A percentile compares a stretch with the other conserved stretches of the same genome.
phyloP scores from a whole-genome alignment of 1,139 yeast species.

The Taiozyma sp. region DNA sequence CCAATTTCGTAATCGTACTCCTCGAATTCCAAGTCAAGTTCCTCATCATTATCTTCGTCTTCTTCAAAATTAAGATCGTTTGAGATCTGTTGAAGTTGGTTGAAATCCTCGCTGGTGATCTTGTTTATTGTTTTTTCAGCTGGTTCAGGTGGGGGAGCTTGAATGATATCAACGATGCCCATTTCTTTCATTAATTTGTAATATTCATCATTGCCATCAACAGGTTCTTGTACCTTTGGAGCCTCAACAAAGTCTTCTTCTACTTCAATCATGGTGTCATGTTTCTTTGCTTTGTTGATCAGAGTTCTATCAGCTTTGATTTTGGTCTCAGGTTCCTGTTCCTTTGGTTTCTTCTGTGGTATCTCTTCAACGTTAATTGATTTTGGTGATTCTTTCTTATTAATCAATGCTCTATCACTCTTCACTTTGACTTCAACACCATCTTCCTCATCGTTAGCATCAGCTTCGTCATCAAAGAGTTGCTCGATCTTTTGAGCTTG shows the following conservation, averaged over 20 bases:
- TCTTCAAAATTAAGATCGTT: slow-evolving; percentile 37
- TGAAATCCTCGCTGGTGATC: slow-evolving; percentile 22
- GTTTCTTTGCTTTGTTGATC: too few relatives aligned
- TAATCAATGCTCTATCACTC: slow-evolving; percentile 4
- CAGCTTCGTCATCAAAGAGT: slow-evolving; percentile 1
- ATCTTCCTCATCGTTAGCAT: neutral
- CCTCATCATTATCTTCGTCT: slow-evolving; percentile 20
- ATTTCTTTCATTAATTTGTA: slow-evolving; percentile 43
- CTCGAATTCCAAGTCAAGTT: slow-evolving; percentile 18
- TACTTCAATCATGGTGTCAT: too few relatives aligned
- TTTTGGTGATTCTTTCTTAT: slow-evolving; percentile 4
- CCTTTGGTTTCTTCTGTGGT: neutral
- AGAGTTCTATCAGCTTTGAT: neutral
- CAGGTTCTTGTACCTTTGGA: slow-evolving; percentile 1
- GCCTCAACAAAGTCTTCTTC: neutral
- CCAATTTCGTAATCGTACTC: slow-evolving; percentile 26
- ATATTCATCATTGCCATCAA: slow-evolving; percentile 31
- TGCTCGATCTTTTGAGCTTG: slow-evolving; percentile 6
- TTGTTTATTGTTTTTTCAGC: neutral
- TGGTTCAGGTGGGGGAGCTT: neutral
- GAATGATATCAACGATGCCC: slow-evolving; percentile 31
- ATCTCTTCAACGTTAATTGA: neutral
- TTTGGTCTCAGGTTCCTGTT: neutral
- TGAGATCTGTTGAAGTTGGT: slow-evolving; percentile 43
- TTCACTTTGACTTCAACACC: slow-evolving; percentile 1